Conservation (phyloP, 805 yeast genomes). For the Hemisphaericaspora nanyangensis region DNA sequence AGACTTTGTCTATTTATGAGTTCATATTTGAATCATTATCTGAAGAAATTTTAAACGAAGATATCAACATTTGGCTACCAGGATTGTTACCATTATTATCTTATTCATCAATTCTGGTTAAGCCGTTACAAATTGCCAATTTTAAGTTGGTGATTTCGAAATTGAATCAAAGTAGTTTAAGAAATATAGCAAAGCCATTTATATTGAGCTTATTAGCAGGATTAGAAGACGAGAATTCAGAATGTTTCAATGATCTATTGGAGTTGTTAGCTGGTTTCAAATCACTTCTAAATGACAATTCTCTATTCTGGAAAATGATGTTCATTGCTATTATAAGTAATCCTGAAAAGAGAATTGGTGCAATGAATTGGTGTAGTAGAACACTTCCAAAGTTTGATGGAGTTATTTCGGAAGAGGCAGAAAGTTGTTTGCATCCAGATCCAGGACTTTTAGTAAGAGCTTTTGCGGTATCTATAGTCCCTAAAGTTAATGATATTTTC, state of each 20-base stretch:
- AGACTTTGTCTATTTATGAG: conserved; percentile 74
- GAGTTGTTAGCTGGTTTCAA: conserved; percentile 59
- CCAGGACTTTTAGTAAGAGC: conserved; percentile 77
- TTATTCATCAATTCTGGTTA: conserved; percentile 84
- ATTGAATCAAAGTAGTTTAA: conserved; percentile 38
- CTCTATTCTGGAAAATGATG: conserved; percentile 83
- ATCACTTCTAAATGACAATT: conserved; percentile 54
- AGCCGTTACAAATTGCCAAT: conserved; percentile 67
- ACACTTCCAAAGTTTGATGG: conserved; percentile 56
- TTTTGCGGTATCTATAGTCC: conserved; percentile 61
- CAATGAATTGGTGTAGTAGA: conserved; percentile 67
- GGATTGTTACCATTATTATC: conserved; percentile 88
- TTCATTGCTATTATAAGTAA: conserved; percentile 73
- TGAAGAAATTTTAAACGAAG: conserved; percentile 46
- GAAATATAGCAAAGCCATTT: conserved; percentile 62
- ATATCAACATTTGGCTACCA: conserved; percentile 80
- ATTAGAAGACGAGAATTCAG: conserved; percentile 88
- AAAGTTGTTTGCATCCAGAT: conserved; percentile 65
- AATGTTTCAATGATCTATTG: conserved; percentile 63
- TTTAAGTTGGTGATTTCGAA: conserved; percentile 49
- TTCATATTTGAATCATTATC: conserved; percentile 65
- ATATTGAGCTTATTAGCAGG: conserved; percentile 78
- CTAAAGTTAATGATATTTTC: conserved; percentile 49
- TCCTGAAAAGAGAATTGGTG: conserved; percentile 80
- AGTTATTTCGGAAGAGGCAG: conserved; percentile 46